Evolutionary conservation across 2,329 filamentous ascomycete genomes (phyloP).

Genomic region (Claviceps lovelessii): DNA sequence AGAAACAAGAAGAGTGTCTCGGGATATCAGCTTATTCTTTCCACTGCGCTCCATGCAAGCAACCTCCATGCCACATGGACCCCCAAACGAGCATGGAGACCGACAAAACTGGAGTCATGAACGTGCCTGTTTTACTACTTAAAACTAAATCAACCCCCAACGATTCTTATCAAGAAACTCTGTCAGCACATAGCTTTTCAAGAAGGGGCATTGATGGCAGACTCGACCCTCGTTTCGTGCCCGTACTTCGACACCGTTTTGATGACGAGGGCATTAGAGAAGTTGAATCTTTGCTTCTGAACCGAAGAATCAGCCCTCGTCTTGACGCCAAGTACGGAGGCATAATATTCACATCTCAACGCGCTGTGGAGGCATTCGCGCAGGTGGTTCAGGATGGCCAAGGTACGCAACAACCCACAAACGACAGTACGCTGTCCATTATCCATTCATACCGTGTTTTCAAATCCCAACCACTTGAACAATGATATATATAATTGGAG

Average conservation of each 20-base stretch:
- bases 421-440: background rate
- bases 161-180: constrained; percentile 59
- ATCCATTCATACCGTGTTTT: background rate
- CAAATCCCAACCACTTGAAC: background rate
- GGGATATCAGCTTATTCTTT: background rate
- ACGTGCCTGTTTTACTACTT: constrained; percentile 48
- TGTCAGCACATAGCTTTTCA: constrained; percentile 12
- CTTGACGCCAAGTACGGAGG: constrained; percentile 46
- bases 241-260: constrained; percentile 61
- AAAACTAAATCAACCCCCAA: constrained; percentile 62
- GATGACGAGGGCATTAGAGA: constrained; percentile 41
- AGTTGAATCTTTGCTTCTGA: constrained; percentile 36
- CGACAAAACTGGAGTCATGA: background rate
- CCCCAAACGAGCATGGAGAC: background rate
- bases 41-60: background rate
- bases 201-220: constrained; percentile 14
- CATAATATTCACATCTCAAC: constrained; percentile 73
- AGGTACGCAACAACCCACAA: constrained; percentile 12
- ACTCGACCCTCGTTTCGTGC: constrained; percentile 57
- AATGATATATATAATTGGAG: background rate
- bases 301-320: constrained; percentile 24
- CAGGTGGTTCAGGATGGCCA: constrained; percentile 43
- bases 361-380: constrained; percentile 66
- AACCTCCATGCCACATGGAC: background rate
- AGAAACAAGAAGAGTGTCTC: background rate